Evolutionary conservation across 768 basidiomycete species (phyloP).

Genomic region (Gloeophyllum trabeum): DNA sequence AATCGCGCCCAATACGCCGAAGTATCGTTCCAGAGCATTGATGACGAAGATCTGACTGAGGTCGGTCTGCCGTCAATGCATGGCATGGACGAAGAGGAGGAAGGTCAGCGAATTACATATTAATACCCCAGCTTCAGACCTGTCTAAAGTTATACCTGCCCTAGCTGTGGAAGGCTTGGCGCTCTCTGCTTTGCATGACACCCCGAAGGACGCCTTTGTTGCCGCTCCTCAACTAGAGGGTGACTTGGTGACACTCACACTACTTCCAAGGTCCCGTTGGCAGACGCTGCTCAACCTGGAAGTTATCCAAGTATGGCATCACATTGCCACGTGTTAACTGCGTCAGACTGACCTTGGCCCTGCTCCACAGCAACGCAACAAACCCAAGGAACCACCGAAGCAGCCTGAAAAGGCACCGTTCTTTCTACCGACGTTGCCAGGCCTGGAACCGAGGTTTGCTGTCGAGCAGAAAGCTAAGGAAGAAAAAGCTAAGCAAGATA

Average conservation of each 20-base stretch:
- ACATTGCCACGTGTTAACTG: background rate
- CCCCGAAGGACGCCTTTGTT: slow-evolving; percentile 58
- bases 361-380: slow-evolving; percentile 71
- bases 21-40: slow-evolving; percentile 69
- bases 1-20: slow-evolving; percentile 92
- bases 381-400: slow-evolving; percentile 92
- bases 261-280: slow-evolving; percentile 89
- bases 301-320: slow-evolving; percentile 63
- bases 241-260: slow-evolving; percentile 86
- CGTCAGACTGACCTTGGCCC: background rate
- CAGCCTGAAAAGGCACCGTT: slow-evolving; percentile 94
- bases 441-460: slow-evolving; percentile 77
- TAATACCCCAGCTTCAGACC: too few species aligned
- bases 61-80: slow-evolving; percentile 77
- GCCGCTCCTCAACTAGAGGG: slow-evolving; percentile 85
- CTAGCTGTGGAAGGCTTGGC: slow-evolving; percentile 32
- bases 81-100: slow-evolving; percentile 73
- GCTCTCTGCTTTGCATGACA: slow-evolving; percentile 54
- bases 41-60: slow-evolving; percentile 62
- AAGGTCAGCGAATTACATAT: slow-evolving; percentile 41
- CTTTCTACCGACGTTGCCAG: slow-evolving; percentile 89
- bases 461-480: slow-evolving; percentile 28
- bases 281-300: slow-evolving; percentile 95
- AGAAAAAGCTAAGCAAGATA: slow-evolving; percentile 27
- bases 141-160: slow-evolving; percentile 2